Evolutionary conservation across 495 filamentous ascomycete genomes (phyloP), one percentile per base, ranked within the genome.

Genomic region (Penicillium crystallinum): DNA sequence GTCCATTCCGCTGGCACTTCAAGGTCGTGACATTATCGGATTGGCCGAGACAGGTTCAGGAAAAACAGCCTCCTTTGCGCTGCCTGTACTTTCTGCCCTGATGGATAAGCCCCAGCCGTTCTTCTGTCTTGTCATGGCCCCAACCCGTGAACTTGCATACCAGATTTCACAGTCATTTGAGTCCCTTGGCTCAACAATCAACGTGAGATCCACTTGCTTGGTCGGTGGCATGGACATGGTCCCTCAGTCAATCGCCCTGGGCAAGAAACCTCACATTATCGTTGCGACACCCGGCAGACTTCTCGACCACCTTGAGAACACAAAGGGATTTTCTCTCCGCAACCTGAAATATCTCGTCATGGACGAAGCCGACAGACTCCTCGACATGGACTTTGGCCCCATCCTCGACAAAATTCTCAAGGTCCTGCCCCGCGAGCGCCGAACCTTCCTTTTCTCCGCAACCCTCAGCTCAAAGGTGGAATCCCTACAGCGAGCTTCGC

Each of bases 211-310:
- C 57, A 81, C 87, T 10, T 81, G 91, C 7, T 79, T 98, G 29
- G 84, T 97, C 14, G 93, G 93, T 47, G 93, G 93, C 8, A 86
- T 98, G 82, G 92, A 97, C 55, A 96, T 95, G 88, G 84, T 96
- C 0, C 77, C 89, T 1, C 93, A 98, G 65, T 68, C 85, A 1
- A 92, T 98, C 52, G 83, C 90, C 0, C 78, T 98, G 1, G 88
- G 86, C 7, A 96, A 95, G 77, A 91, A 90, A 52, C 92, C 92
- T 3, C 92, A 97, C 53, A 83, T 96, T 11, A 66, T 96, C 30
- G 74, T 79, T 39, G 93, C 92, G 0, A 96, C 93, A 0, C 93
- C 93, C 0, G 92, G 93, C 42, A 82, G 93, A 46, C 71, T 98
- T 10, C 75, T 97, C 2, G 93, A 98, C 59, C 93, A 98, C 65